Conservation (phyloP, 2,329 filamentous ascomycete species). For the Curvularia spicifera region DNA sequence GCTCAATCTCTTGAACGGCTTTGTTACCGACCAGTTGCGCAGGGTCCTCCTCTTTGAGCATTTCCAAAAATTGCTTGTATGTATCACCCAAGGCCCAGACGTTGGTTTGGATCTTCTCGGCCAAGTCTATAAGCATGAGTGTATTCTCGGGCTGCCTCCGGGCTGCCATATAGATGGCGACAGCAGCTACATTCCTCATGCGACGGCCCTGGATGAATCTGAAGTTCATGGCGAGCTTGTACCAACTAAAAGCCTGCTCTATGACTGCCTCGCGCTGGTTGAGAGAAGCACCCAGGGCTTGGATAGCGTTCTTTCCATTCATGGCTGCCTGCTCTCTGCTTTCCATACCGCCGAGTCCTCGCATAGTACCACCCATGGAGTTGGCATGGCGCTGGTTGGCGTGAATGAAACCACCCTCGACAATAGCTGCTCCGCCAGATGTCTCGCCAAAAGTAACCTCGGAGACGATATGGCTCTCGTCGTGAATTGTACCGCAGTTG, state of each 20-base stretch:
- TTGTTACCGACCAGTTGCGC: conserved; percentile 33
- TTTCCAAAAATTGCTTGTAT: conserved; percentile 81
- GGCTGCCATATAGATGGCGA: conserved; percentile 88
- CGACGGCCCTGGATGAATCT: conserved; percentile 72
- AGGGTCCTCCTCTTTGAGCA: conserved; percentile 68
- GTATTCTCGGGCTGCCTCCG: conserved; percentile 79
- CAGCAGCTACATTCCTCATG: conserved; percentile 83
- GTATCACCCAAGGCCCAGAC: conserved; percentile 91
- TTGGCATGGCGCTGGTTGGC: conserved; percentile 84
- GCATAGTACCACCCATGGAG: conserved; percentile 58
- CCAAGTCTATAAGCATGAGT: conserved; percentile 93
- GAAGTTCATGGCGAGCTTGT: conserved; percentile 62
- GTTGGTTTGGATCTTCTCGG: conserved; percentile 82
- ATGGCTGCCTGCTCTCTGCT: conserved; percentile 69
- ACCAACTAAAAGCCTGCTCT: conserved; percentile 52
- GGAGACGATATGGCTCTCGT: conserved; percentile 86
- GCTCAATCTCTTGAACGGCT: conserved; percentile 78
- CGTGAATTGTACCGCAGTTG: conserved; percentile 82
- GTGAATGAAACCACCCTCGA: conserved; percentile 87
- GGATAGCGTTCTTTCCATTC: conserved; percentile 56
- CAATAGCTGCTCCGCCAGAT: conserved; percentile 81
- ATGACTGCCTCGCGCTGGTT: conserved; percentile 46
- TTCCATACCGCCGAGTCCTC: conserved; percentile 56
- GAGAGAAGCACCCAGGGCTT: conserved; percentile 48
- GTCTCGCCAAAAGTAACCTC: conserved; percentile 93